phyloP scores from a whole-genome alignment of 345 rosid genomes.

The Mercurialis annua region DNA sequence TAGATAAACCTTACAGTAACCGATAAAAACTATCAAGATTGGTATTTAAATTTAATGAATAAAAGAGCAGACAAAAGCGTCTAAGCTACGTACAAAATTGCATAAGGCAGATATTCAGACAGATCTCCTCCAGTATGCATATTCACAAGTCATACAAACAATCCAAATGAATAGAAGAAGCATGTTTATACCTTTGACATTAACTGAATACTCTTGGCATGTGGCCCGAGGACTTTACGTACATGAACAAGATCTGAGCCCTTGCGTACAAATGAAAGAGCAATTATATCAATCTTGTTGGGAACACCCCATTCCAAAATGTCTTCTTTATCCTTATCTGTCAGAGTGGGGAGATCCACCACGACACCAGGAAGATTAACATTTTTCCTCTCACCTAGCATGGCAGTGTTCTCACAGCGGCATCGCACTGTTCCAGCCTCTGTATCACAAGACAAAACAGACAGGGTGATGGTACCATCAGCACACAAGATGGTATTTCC shows the following conservation, averaged over 20 bases:
- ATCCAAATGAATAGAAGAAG: neutral
- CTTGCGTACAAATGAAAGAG: slow-evolving; percentile 88
- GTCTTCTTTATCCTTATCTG: slow-evolving; percentile 86
- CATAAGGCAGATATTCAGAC: neutral
- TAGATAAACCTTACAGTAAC: neutral
- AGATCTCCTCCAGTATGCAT: neutral
- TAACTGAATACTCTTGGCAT: slow-evolving; percentile 63
- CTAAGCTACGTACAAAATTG: neutral
- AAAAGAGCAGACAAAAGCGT: neutral
- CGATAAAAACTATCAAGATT: neutral
- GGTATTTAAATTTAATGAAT: neutral
- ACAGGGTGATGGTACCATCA: slow-evolving; percentile 76
- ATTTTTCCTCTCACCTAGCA: slow-evolving; percentile 88
- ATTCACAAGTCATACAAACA: neutral
- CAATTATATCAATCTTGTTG: slow-evolving; percentile 80
- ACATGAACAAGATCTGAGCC: slow-evolving; percentile 89
- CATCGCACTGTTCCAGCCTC: slow-evolving; percentile 74
- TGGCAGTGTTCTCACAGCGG: slow-evolving; percentile 76
- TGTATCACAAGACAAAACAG: slow-evolving; percentile 68
- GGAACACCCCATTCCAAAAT: slow-evolving; percentile 86
- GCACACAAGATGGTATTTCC: slow-evolving; percentile 78
- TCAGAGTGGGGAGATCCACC: slow-evolving; percentile 85
- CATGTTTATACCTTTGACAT: slow-evolving; percentile 74
- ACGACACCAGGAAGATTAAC: slow-evolving; percentile 94
- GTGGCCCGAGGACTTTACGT: slow-evolving; percentile 75